A percentile compares a stretch with the other conserved stretches of the same genome.
These are phyloP conservation scores for Blastobotrys capitulatus DNA, from an alignment of 1,139 yeast species.

Conservation along the genomic window DNA sequence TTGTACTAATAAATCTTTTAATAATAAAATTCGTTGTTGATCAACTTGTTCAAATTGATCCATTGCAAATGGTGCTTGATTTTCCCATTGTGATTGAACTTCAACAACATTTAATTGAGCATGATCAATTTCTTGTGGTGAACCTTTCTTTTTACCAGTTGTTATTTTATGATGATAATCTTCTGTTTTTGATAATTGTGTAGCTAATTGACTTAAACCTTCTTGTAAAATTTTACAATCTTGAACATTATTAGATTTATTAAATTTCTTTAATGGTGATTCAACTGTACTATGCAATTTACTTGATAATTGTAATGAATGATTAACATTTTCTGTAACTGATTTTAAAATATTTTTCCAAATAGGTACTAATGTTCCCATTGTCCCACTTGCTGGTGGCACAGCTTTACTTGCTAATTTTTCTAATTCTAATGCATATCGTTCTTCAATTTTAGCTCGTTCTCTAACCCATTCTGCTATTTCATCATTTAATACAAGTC, in stretches of 20 bases:
- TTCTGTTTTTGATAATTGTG: constrained; percentile 21
- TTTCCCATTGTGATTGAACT: constrained; percentile 50
- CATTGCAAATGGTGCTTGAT: constrained; percentile 71
- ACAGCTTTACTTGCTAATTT: constrained; percentile 25
- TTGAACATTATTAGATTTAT: constrained; percentile 26
- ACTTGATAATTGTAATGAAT: constrained; percentile 28
- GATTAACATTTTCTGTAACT: constrained; percentile 27
- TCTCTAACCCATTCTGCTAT: constrained; percentile 37
- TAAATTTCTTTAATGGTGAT: constrained; percentile 27
- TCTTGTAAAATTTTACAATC: constrained; percentile 30
- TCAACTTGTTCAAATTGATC: constrained; percentile 75
- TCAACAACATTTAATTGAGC: constrained; percentile 25
- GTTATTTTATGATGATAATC: constrained; percentile 18
- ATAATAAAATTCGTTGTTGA: constrained; percentile 54
- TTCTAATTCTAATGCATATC: constrained; percentile 34
- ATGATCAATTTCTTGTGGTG: constrained; percentile 18
- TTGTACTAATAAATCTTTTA: constrained; percentile 64
- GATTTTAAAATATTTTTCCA: constrained; percentile 31
- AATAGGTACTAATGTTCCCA: constrained; percentile 33
- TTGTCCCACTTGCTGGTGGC: constrained; percentile 17
- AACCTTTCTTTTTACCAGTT: constrained; percentile 16
- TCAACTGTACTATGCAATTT: constrained; percentile 33
- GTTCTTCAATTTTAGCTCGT: constrained; percentile 32
- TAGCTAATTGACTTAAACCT: constrained; percentile 27
- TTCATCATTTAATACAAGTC: constrained; percentile 28